These are phyloP conservation scores for Atkinsonella texensis DNA, from an alignment of 2,329 filamentous ascomycete genomes.

Conservation along the genomic window DNA sequence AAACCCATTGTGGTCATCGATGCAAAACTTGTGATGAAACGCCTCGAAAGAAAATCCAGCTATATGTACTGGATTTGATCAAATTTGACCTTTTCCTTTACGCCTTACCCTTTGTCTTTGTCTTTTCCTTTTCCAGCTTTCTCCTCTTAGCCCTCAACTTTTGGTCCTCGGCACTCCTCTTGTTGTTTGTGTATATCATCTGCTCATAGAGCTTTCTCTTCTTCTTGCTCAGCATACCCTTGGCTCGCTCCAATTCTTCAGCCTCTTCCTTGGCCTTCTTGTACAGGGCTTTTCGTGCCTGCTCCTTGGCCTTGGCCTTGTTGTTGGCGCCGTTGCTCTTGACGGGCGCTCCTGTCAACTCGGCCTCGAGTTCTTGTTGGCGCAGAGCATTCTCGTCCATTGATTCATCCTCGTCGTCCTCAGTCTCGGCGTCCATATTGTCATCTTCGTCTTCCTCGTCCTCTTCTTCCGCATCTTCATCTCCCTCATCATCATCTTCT, in stretches of 20 bases:
- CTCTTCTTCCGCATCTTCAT: slow-evolving; percentile 35
- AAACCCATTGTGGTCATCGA: neutral
- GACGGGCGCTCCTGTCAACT: slow-evolving; percentile 60
- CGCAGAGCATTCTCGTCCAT: slow-evolving; percentile 56
- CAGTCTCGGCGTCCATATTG: slow-evolving; percentile 32
- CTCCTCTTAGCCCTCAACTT: slow-evolving; percentile 80
- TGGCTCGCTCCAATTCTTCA: slow-evolving; percentile 82
- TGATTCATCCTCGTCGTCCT: slow-evolving; percentile 24
- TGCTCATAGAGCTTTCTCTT: slow-evolving; percentile 97
- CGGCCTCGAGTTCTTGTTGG: slow-evolving; percentile 85
- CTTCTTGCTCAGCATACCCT: slow-evolving; percentile 97
- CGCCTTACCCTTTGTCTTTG: slow-evolving; percentile 31
- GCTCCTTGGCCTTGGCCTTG: slow-evolving; percentile 53
- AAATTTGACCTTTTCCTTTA: slow-evolving; percentile 8
- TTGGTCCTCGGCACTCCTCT: slow-evolving; percentile 83
- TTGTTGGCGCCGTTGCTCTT: slow-evolving; percentile 33
- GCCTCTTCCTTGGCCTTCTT: slow-evolving; percentile 64
- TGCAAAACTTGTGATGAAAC: neutral
- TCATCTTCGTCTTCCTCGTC: slow-evolving; percentile 37
- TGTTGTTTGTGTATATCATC: slow-evolving; percentile 92
- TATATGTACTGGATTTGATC: neutral
- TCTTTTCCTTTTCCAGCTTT: slow-evolving; percentile 63
- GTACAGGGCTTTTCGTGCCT: slow-evolving; percentile 55
- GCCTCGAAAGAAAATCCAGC: slow-evolving; percentile 2
- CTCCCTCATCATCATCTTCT: slow-evolving; percentile 27